Evolutionary conservation across 2,329 filamentous ascomycete species (phyloP).

Genomic region (Aspergillus pseudoviridinutans): DNA sequence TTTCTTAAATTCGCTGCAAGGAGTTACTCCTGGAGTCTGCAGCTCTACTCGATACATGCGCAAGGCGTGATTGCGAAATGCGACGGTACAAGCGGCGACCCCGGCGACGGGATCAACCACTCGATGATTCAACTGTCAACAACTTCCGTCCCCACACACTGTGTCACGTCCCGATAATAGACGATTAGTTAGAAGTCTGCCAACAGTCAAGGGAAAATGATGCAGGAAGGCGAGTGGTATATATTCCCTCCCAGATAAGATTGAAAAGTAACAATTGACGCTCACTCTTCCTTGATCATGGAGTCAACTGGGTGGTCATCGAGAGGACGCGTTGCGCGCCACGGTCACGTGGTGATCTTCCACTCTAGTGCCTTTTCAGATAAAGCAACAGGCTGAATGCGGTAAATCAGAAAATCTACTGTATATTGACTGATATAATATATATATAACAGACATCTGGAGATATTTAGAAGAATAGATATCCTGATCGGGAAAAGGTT

Average conservation of each 20-base stretch:
- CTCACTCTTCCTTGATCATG: neutral
- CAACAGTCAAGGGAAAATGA: neutral
- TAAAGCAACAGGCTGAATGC: neutral
- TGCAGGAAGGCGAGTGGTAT: neutral
- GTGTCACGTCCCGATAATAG: neutral
- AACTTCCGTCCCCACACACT: slow-evolving; percentile 9
- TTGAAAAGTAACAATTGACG: neutral
- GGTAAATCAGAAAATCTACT: neutral
- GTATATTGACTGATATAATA: neutral
- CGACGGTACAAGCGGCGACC: slow-evolving; percentile 1
- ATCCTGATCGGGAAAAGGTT: neutral
- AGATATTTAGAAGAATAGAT: neutral
- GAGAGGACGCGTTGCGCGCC: slow-evolving; percentile 28
- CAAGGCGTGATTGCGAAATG: slow-evolving; percentile 5
- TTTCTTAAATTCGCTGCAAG: slow-evolving; percentile 10
- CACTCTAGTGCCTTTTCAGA: neutral
- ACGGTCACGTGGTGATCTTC: slow-evolving; percentile 27
- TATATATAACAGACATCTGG: neutral
- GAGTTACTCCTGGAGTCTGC: neutral
- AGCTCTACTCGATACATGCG: slow-evolving; percentile 5
- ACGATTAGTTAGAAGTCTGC: neutral
- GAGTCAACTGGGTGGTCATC: neutral
- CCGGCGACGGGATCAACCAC: neutral
- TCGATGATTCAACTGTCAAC: neutral
- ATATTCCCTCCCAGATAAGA: neutral